Conservation (phyloP, 345 rosid species). For the Aquilaria yunnanensis region DNA sequence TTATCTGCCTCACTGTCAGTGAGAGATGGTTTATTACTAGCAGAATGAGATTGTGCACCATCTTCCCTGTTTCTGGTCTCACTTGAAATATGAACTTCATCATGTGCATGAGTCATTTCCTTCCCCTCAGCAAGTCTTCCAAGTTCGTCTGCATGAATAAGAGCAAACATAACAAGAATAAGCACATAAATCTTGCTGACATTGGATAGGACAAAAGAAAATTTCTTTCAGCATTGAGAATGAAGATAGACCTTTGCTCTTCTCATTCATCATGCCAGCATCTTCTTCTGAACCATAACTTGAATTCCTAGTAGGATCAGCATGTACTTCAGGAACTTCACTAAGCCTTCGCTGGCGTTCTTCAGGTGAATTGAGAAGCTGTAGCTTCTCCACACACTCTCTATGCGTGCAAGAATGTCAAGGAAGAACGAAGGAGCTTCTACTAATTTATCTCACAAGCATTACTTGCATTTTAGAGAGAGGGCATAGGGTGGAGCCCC, state of each 20-base stretch:
- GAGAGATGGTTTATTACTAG: constrained; percentile 32
- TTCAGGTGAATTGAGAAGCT: constrained; percentile 62
- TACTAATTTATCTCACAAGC: constrained; percentile 7
- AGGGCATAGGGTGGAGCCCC: too few species aligned
- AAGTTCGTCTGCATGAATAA: too few species aligned
- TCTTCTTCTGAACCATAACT: constrained; percentile 40
- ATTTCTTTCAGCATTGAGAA: too few species aligned
- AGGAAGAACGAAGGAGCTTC: constrained; percentile 29
- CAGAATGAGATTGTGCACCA: constrained; percentile 27
- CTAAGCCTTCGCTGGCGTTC: constrained; percentile 61
- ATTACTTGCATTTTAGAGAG: constrained; percentile 10
- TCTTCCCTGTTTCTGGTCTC: constrained; percentile 33
- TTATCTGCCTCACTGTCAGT: constrained; percentile 40
- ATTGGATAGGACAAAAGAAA: too few species aligned
- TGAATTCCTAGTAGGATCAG: constrained; percentile 55
- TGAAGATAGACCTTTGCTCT: constrained; percentile 38
- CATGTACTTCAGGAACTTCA: constrained; percentile 61
- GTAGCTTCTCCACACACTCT: constrained; percentile 75
- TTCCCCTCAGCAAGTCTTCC: constrained; percentile 10
- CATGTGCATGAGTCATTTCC: constrained; percentile 19
- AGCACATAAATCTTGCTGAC: too few species aligned
- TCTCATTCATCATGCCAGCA: constrained; percentile 31
- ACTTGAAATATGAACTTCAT: constrained; percentile 26
- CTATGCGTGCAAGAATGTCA: constrained; percentile 70
- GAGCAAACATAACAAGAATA: too few species aligned